Base-by-base conservation (phyloP, 208 protist species). In the Crithidia thermophila region DNA sequence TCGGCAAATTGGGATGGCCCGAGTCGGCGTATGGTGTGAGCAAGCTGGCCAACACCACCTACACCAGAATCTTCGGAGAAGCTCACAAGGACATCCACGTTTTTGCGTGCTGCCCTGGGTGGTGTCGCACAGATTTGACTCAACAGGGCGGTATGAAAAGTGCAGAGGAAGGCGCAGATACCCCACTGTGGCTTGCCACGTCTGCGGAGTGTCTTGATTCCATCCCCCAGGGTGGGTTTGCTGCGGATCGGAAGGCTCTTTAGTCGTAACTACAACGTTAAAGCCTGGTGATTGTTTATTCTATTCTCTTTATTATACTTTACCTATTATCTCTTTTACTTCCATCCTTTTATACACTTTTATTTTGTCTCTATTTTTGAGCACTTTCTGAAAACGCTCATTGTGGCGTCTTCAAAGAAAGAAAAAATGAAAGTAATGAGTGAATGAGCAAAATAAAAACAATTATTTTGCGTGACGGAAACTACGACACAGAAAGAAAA, bases 31-130 rank as follows among this genome's bases (percentile, higher is more conserved):
- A 84, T 53, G 64, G 50, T 30, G 67, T 78, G 28, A 84, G 59
- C 49, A 87, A 90, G 58, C 56, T 87, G 46, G 67, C 50, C 21
- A n/a, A 76, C 36, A 87, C 55, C 34, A 75, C 58, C 16, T 68
- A 73, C 34, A 72, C 68, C 5, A 33, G 40, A 33, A 39, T 83
- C 10, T 57, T 77, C 43, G 68, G 34, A 21, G 27, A 42, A 30
- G 18, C 10, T 10, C 60, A 72, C 25, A 46, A 23, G 11, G 45
- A 58, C 16, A 66, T 90, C 30, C 49, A 68, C 46, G 46, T 82
- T 13, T 75, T 77, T 58, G 57, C 68, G 11, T 82, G 55, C 53
- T 87, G 77, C 57, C 81, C 77, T 34, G 79, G 77, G 14, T 72
- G 57, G 53, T 79, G 82, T 50, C 52, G 51, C 37, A 77, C 58